Conservation (phyloP, 208 protist species). For the Crithidia bombi region DNA sequence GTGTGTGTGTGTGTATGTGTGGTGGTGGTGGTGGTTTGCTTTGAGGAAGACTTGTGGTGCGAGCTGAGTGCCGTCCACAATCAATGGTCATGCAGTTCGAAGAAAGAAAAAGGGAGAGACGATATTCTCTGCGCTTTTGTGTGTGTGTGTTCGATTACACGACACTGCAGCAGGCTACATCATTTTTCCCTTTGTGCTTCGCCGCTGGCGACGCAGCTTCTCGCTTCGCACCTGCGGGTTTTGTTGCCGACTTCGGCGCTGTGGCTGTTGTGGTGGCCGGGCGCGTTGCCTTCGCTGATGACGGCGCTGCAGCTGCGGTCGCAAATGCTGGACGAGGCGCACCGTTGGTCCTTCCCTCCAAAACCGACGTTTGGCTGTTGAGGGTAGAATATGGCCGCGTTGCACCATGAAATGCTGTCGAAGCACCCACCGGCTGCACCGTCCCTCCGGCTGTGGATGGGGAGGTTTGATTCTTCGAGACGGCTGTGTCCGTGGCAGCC, state of each 20-base stretch:
- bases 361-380: background rate
- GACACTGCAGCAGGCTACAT: background rate
- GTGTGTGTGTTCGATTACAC: background rate
- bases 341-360: background rate
- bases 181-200: conserved; percentile 6
- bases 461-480: background rate
- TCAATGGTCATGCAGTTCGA: no score
- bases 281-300: conserved; percentile 2
- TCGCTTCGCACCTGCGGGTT: background rate
- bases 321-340: background rate
- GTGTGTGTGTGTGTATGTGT: no score
- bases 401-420: no score
- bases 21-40: no score
- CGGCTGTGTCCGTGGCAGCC: background rate
- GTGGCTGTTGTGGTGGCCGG: no score
- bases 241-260: background rate
- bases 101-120: conserved; percentile 1
- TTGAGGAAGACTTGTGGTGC: no score
- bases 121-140: background rate
- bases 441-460: no score
- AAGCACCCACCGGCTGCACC: no score
- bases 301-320: background rate
- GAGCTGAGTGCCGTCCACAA: no score
- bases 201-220: background rate
- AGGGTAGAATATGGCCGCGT: no score